Evolutionary conservation across 768 basidiomycete species (phyloP).

Genomic region (Hemileccinum rubropunctum): DNA sequence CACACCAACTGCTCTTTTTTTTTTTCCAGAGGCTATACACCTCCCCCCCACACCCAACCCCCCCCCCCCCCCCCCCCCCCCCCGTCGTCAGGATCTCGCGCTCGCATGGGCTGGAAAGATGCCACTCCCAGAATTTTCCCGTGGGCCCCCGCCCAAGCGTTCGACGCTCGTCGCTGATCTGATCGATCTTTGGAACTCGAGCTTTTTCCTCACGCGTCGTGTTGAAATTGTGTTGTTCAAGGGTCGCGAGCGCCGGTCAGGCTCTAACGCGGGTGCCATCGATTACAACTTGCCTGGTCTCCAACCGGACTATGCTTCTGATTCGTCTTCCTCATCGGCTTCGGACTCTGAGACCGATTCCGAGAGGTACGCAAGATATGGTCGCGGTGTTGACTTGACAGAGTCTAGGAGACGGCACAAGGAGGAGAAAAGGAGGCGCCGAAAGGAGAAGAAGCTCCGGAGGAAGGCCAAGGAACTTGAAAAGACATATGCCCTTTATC

Average conservation of each 20-base stretch:
- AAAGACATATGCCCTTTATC: slow-evolving; percentile 61
- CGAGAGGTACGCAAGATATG: slow-evolving; percentile 45
- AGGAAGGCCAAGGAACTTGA: slow-evolving; percentile 58
- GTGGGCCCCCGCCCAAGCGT: slow-evolving; percentile 52
- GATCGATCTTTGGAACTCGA: slow-evolving; percentile 75
- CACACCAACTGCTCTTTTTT: too few species aligned
- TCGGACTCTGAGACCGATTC: slow-evolving; percentile 43
- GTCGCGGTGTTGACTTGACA: slow-evolving; percentile 42
- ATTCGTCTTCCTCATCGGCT: slow-evolving; percentile 37
- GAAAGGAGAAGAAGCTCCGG: slow-evolving; percentile 62
- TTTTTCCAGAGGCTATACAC: too few species aligned
- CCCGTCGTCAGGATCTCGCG: slow-evolving; percentile 56
- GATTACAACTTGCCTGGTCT: slow-evolving; percentile 54
- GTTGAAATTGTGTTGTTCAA: slow-evolving; percentile 82
- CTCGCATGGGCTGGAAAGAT: slow-evolving; percentile 77
- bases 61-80: background rate
- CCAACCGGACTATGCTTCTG: slow-evolving; percentile 41
- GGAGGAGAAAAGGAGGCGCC: slow-evolving; percentile 58
- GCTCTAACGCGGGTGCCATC: slow-evolving; percentile 49
- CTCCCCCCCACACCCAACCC: too few species aligned
- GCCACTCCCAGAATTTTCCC: slow-evolving; percentile 53
- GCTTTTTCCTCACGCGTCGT: slow-evolving; percentile 71
- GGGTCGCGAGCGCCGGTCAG: slow-evolving; percentile 76
- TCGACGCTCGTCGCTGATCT: slow-evolving; percentile 65
- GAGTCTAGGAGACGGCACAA: slow-evolving; percentile 53